These are phyloP conservation scores for Oldenlandia corymbosa DNA, from an alignment of 257 asterid genomes.

Conservation along the genomic window DNA sequence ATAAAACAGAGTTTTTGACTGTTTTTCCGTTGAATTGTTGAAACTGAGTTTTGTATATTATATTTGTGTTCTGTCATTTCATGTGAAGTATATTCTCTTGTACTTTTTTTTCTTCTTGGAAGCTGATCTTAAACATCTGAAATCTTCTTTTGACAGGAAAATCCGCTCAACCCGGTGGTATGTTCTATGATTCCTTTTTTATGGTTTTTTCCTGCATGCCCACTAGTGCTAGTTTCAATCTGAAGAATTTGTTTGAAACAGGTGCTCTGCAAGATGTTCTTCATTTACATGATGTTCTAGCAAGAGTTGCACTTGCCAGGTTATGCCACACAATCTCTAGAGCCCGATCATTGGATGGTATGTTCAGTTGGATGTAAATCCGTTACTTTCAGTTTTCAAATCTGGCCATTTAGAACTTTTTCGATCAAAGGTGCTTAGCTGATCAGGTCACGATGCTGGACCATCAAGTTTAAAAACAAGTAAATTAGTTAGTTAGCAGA, in stretches of 20 bases:
- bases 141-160: conserved; percentile 63
- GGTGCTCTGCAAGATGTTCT: conserved; percentile 96
- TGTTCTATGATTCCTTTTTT: conserved; percentile 20
- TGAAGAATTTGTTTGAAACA: conserved; percentile 43
- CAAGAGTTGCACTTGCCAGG: conserved; percentile 95
- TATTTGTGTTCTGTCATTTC: background rate
- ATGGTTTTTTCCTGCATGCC: background rate
- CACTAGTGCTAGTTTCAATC: conserved; percentile 11
- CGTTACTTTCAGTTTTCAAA: too few relatives aligned
- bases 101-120: background rate
- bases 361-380: conserved; percentile 10
- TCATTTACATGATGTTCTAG: conserved; percentile 97
- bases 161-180: conserved; percentile 90
- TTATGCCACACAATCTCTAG: conserved; percentile 85
- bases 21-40: background rate
- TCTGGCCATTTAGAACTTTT: too few relatives aligned
- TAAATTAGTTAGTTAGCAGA: too few relatives aligned
- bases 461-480: too few relatives aligned
- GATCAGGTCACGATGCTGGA: too few relatives aligned
- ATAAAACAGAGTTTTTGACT: too few relatives aligned
- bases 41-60: background rate
- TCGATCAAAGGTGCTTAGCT: too few relatives aligned
- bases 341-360: conserved; percentile 94
- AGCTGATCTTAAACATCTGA: background rate
- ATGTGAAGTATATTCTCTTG: background rate